Percentiles rank a stretch among this genome's conserved stretches.
phyloP scores from a whole-genome alignment of 2,329 filamentous ascomycete species.

The Colletotrichum sp. region DNA sequence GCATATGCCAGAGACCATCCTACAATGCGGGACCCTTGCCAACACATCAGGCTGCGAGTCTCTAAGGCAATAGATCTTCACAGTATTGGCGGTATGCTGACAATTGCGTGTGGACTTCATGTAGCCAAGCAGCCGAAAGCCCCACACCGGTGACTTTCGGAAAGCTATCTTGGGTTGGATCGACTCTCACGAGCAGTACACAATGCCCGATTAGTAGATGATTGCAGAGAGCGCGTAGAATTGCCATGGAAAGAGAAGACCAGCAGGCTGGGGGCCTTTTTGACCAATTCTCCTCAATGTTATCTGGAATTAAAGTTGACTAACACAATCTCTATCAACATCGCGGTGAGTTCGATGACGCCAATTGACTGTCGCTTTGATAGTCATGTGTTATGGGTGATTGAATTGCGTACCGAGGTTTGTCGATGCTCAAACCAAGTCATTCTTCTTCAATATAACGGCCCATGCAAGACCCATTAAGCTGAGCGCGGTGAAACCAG shows the following conservation, averaged over 20 bases:
- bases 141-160: neutral
- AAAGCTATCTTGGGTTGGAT: neutral
- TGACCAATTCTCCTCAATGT: rapidly evolving
- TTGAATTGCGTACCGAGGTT: neutral
- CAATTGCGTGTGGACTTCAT: neutral
- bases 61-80: neutral
- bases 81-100: neutral
- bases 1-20: neutral
- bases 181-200: neutral
- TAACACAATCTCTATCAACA: neutral
- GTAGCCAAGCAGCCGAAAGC: neutral
- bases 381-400: rapidly evolving
- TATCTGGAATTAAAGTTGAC: neutral
- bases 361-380: neutral
- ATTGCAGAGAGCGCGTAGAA: neutral
- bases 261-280: neutral
- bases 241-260: neutral
- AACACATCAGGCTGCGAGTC: neutral
- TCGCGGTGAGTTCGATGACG: neutral
- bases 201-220: neutral
- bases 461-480: rapidly evolving
- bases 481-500: neutral
- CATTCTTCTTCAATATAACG: neutral
- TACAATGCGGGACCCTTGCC: neutral
- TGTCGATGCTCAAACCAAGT: neutral